Base-by-base conservation (phyloP, 805 yeast genomes). In the Myxozyma neotropica region DNA sequence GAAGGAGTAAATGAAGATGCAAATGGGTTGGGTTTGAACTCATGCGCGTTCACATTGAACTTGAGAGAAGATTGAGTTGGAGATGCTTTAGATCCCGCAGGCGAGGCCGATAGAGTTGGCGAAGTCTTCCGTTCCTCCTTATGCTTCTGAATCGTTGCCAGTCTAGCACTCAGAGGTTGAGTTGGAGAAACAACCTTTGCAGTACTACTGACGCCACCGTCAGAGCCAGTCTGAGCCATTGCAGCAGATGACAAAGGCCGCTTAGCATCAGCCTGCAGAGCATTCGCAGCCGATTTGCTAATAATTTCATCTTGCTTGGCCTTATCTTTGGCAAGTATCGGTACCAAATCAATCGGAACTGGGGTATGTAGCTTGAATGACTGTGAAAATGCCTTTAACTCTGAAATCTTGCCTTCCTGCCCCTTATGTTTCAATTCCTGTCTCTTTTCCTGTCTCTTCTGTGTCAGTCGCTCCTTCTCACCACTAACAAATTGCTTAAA, bases 301-400 rank as follows among this genome's bases (percentile, higher is more conserved):
- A 79, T 70, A 36, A 83, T 83, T 69, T 84, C 87, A 58, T 82
- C 83, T 69, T 84, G 89, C 70, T 84, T 85, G n/a, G 70, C 70
- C 68, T 82, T 83, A 65, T 85, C 88, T 72, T 88, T 85, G 8
- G 92, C 76, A 33, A 87, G 74, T 19, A 87, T 85, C 6, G 94
- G 91, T 61, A 86, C 74, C 61, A 85, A 76, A 67, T 87, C 91
- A 19, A 78, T 73, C 6, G 95, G 93, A 5, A 74, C 74, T n/a
- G 77, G 76, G 13, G 74, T 69, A 26, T 65, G 58, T 44, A 91
- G 82, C 73, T 89, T 89, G 73, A 89, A 88, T 66, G 83, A 87
- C 50, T 88, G 89, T 40, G 95, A 83, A 70, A 92, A 91, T 69
- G 88, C 89, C 63, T 83, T 84, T 57, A 89, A 77, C 10, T 75